Conservation (phyloP, 2,329 filamentous ascomycete species). For the Coleophoma crateriformis region DNA sequence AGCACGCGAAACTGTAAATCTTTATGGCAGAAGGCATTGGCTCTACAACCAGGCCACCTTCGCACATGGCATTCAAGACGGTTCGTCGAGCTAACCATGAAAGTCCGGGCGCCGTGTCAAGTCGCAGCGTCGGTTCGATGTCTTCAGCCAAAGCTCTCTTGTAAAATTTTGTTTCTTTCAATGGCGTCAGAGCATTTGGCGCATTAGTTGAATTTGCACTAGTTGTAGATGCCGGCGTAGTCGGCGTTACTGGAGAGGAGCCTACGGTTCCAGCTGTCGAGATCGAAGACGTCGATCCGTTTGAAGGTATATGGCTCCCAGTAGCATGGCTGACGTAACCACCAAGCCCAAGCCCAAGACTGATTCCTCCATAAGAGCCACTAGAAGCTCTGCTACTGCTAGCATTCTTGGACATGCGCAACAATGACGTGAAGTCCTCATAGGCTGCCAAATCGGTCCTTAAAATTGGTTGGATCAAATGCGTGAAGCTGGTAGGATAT, state of each 20-base stretch:
- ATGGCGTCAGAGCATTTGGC: conserved; percentile 43
- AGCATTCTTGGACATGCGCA: conserved; percentile 58
- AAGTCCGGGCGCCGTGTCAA: conserved; percentile 84
- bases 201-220: conserved; percentile 36
- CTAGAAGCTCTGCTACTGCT: conserved; percentile 63
- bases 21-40: conserved; percentile 61
- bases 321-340: conserved; percentile 35
- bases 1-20: conserved; percentile 48
- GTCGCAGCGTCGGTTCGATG: conserved; percentile 85
- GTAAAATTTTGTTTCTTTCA: conserved; percentile 92
- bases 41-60: conserved; percentile 84
- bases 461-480: conserved; percentile 78
- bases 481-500: conserved; percentile 67
- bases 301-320: conserved; percentile 40
- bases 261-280: conserved; percentile 41
- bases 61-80: conserved; percentile 76
- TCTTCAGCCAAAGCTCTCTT: conserved; percentile 86
- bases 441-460: conserved; percentile 77
- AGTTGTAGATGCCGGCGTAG: conserved; percentile 47
- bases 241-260: conserved; percentile 53
- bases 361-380: conserved; percentile 60
- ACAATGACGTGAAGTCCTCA: conserved; percentile 76
- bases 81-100: conserved; percentile 89
- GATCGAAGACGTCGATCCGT: conserved; percentile 55
- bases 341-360: conserved; percentile 34